Base-by-base conservation (phyloP, 2,329 filamentous ascomycete genomes). In the Penicillium sp. region DNA sequence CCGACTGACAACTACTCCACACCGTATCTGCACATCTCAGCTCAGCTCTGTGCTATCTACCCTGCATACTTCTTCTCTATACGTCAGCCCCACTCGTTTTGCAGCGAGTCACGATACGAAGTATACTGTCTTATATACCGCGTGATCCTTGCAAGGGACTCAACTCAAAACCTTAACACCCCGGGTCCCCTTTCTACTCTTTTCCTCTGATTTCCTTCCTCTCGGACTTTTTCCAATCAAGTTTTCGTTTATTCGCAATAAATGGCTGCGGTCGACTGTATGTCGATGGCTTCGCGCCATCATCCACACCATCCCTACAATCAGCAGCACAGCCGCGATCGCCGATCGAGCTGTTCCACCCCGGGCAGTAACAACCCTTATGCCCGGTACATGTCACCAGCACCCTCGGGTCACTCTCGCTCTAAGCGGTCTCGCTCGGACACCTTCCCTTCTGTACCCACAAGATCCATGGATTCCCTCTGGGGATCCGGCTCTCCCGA, bases 361-460 rank as follows among this genome's bases (percentile, higher is more conserved):
- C 55, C 66, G 19, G 57, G 62, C 46, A 70, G 61, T 60, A 65
- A 68, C 52, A 73, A 70, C 57, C 70, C 71, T 7, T 74, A 74
- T 54, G 60, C 67, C 30, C 65, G 67, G 38, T 70, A 68, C 57
- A 65, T 71, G 42, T 71, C 72, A 13, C 64, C 71, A 2, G 66
- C 69, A 8, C 65, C 70, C 11, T 65, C 66, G 3, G 26, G 13
- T 10, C 58, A 56, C 37, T 62, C 60, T 8, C 52, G 46, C n/a
- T 49, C 51, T 3, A 60, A 59, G 5, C 68, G 64, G 19, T 63
- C 68, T 28, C 61, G 65, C 22, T 69, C 70, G 3, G 66, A 68
- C 13, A 70, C 68, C 30, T 30, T 72, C 14, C 65, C 61, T 28
- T 65, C 66, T 16, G 49, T 65, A 35, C 63, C 52, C 49, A 13